Percentiles rank a stretch among this genome's conserved stretches.
phyloP scores from a whole-genome alignment of 805 yeast genomes.

The Saccharomycopsis fodiens region DNA sequence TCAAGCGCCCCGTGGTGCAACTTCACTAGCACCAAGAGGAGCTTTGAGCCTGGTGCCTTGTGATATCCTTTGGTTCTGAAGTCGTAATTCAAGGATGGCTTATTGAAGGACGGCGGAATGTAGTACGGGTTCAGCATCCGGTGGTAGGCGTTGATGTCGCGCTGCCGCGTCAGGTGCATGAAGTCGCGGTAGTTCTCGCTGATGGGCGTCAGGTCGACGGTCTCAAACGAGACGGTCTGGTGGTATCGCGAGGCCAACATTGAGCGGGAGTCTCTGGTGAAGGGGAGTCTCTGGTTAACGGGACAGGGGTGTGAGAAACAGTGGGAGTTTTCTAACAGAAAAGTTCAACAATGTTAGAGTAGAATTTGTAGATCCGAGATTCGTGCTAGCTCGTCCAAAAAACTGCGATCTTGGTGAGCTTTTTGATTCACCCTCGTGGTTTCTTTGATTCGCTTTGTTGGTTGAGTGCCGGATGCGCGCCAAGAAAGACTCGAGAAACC shows the following conservation, averaged over 20 bases:
- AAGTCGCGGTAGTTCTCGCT: conserved; percentile 15
- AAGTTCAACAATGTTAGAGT: too few relatives aligned
- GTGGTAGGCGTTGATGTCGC: conserved; percentile 16
- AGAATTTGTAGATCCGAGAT: too few relatives aligned
- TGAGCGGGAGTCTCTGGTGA: too few relatives aligned
- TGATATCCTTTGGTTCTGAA: conserved; percentile 9
- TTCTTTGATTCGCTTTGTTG: too few relatives aligned
- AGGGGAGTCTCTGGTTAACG: too few relatives aligned
- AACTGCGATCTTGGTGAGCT: too few relatives aligned
- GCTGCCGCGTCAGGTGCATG: conserved; percentile 11
- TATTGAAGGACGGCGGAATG: conserved; percentile 19
- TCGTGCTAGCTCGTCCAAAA: too few relatives aligned
- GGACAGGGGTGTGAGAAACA: too few relatives aligned
- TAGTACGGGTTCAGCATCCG: conserved; percentile 18
- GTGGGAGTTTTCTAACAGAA: too few relatives aligned
- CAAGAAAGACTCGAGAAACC: too few relatives aligned
- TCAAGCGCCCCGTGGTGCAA: conserved; percentile 1
- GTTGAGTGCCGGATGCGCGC: too few relatives aligned
- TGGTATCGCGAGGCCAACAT: not conserved
- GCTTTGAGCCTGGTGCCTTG: conserved; percentile 7
- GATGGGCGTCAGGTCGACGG: conserved; percentile 14
- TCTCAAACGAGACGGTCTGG: conserved; percentile 18
- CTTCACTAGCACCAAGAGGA: conserved; percentile 6
- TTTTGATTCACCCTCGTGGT: too few relatives aligned
- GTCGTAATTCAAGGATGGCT: conserved; percentile 17